These are phyloP conservation scores for Ligustrum vulgare DNA, from an alignment of 257 asterid species.

Conservation along the genomic window DNA sequence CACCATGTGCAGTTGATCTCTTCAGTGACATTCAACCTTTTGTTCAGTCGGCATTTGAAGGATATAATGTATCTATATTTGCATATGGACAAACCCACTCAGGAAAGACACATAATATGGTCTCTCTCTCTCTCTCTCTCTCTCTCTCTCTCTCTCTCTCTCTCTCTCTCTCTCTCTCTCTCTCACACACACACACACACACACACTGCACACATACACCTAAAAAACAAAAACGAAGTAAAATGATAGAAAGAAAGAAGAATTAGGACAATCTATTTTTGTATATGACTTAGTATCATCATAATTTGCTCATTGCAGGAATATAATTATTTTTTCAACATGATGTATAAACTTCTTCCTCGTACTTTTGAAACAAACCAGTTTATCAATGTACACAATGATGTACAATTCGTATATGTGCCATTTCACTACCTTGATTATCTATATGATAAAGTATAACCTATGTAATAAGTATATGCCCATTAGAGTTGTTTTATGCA, in stretches of 20 bases:
- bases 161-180: too few relatives aligned
- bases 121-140: conserved; percentile 47
- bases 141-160: too few relatives aligned
- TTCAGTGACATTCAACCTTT: conserved; percentile 92
- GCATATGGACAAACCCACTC: conserved; percentile 87
- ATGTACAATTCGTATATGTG: conserved; percentile 13
- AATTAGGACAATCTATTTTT: not conserved
- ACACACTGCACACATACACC: conserved; percentile 13
- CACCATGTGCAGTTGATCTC: conserved; percentile 73
- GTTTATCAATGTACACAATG: conserved; percentile 3
- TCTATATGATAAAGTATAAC: conserved; percentile 5
- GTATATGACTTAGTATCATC: not conserved
- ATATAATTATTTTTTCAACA: too few relatives aligned
- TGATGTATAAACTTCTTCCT: not conserved
- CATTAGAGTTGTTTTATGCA: conserved; percentile 1
- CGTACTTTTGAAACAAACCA: conserved; percentile 2
- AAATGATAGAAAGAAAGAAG: not conserved
- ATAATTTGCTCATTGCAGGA: too few relatives aligned
- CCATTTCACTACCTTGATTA: conserved; percentile 7
- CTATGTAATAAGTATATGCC: not conserved
- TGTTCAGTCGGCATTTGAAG: conserved; percentile 99
- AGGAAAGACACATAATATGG: conserved; percentile 96
- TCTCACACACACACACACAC: not conserved
- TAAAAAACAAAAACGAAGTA: not conserved
- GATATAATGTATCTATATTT: conserved; percentile 79